Evolutionary conservation across 177 flowering plant species (phyloP).

Genomic region (Telopea speciosissima): DNA sequence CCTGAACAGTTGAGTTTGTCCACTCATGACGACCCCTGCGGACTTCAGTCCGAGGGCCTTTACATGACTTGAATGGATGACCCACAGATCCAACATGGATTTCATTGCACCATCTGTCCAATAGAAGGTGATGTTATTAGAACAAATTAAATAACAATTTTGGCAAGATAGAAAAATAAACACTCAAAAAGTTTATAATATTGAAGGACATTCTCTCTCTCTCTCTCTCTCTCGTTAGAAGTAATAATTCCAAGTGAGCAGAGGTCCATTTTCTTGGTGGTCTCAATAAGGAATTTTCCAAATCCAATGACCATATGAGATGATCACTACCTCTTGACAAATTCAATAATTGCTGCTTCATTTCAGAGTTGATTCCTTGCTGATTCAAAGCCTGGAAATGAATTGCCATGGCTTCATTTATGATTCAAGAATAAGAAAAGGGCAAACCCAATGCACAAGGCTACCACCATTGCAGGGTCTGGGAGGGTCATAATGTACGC

Average conservation of each 20-base stretch:
- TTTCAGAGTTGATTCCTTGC: background rate
- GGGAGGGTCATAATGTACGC: too few relatives aligned
- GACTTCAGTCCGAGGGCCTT: constrained; percentile 46
- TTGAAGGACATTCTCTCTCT: too few relatives aligned
- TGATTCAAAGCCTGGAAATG: background rate
- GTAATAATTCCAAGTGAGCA: background rate
- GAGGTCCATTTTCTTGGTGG: background rate
- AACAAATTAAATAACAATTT: background rate
- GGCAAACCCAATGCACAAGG: too few relatives aligned
- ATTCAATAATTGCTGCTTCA: background rate
- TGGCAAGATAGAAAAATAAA: background rate
- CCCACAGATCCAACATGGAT: constrained; percentile 87
- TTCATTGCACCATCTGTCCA: constrained; percentile 76
- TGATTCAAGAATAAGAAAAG: too few relatives aligned
- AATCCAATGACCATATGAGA: background rate
- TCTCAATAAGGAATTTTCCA: background rate
- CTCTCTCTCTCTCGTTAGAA: background rate
- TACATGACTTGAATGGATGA: constrained; percentile 90
- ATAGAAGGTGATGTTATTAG: too few relatives aligned
- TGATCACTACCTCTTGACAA: background rate
- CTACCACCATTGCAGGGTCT: too few relatives aligned
- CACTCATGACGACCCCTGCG: constrained; percentile 80
- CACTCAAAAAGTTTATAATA: background rate
- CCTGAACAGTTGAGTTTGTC: constrained; percentile 63
- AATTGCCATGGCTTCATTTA: background rate